Conservation (phyloP, 768 basidiomycete genomes). For the Lactarius indigo region DNA sequence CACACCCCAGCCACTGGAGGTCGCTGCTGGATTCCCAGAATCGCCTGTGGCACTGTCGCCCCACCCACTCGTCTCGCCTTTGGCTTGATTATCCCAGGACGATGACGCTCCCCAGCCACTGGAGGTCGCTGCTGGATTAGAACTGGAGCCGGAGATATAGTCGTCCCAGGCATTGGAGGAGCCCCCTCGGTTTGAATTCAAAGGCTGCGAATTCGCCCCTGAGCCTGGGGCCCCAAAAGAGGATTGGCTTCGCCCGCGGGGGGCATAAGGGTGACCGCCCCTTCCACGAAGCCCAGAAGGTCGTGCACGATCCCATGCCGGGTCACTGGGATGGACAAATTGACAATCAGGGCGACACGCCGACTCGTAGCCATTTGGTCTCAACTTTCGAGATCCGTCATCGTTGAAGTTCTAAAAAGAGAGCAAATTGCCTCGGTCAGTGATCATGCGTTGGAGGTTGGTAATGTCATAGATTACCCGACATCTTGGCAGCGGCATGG, state of each 20-base stretch:
- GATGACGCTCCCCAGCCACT: slow-evolving; percentile 2
- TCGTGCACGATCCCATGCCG: slow-evolving; percentile 12
- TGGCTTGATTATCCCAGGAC: neutral
- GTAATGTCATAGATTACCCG: neutral
- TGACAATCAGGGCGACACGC: slow-evolving; percentile 5
- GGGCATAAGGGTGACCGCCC: slow-evolving; percentile 4
- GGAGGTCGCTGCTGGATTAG: neutral
- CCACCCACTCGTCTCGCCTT: slow-evolving; percentile 4
- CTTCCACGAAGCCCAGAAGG: neutral
- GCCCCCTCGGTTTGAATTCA: neutral
- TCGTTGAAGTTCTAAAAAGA: slow-evolving; percentile 14
- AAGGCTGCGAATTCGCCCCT: neutral
- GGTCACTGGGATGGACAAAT: slow-evolving; percentile 20
- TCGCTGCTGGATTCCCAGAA: neutral
- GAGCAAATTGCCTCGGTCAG: neutral
- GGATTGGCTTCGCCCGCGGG: slow-evolving; percentile 10
- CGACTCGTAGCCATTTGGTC: slow-evolving; percentile 1
- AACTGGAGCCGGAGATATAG: slow-evolving; percentile 6
- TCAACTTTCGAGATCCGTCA: slow-evolving; percentile 10
- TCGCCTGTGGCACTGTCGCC: slow-evolving; percentile 4
- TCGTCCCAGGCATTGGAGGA: slow-evolving; percentile 13
- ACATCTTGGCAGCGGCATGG: slow-evolving; percentile 5
- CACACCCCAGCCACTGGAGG: slow-evolving; percentile 1
- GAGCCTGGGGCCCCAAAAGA: slow-evolving; percentile 1
- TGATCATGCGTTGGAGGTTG: neutral